These are phyloP conservation scores for Suillus subaureus DNA, from an alignment of 768 basidiomycete genomes.

Conservation along the genomic window DNA sequence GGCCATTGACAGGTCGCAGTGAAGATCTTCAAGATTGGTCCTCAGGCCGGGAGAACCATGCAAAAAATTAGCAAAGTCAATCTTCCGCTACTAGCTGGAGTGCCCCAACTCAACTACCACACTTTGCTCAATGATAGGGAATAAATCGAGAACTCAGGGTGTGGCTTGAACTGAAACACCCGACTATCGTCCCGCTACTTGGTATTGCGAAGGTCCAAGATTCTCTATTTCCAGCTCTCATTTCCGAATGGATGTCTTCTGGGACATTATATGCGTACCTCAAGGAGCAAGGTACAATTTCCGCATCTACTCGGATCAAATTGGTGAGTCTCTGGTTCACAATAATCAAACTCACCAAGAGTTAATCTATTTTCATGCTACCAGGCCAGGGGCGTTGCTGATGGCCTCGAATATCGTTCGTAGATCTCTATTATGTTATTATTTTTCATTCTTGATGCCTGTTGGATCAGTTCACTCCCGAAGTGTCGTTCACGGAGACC, in stretches of 20 bases:
- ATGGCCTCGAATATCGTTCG: background rate
- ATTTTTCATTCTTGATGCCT: background rate
- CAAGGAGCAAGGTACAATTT: too few relatives aligned
- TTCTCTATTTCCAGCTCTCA: background rate
- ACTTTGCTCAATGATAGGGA: background rate
- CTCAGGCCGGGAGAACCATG: too few relatives aligned
- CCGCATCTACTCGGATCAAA: background rate
- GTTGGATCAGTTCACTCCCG: too few relatives aligned
- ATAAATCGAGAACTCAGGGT: slow-evolving; percentile 7
- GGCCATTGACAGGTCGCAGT: too few relatives aligned
- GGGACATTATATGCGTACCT: background rate
- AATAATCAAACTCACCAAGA: background rate
- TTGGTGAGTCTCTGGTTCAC: background rate
- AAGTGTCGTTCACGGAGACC: too few relatives aligned
- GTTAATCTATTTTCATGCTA: background rate
- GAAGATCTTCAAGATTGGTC: too few relatives aligned
- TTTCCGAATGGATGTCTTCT: background rate
- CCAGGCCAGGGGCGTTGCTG: background rate
- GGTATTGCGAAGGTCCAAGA: slow-evolving; percentile 11
- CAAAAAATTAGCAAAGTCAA: too few relatives aligned
- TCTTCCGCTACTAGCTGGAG: too few relatives aligned
- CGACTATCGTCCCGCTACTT: slow-evolving; percentile 22
- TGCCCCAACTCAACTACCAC: background rate
- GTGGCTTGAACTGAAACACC: slow-evolving; percentile 21
- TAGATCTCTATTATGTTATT: background rate